Evolutionary conservation across 306 rosid genomes (phyloP).

Genomic region (Hylodesmum podocarpum): DNA sequence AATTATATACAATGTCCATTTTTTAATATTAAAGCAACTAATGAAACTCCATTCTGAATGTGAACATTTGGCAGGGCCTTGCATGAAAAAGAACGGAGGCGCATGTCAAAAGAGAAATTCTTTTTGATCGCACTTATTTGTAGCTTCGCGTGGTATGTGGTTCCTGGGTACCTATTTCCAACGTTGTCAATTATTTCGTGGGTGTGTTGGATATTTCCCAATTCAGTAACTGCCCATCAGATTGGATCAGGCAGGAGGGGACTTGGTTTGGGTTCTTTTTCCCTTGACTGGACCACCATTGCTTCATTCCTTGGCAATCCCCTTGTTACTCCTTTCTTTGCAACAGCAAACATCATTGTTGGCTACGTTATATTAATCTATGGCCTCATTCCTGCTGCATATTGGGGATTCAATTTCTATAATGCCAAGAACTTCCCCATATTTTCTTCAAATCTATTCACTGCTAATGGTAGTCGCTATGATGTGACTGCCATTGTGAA

Average conservation of each 20-base stretch:
- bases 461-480: slow-evolving; percentile 41
- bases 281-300: slow-evolving; percentile 62
- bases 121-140: slow-evolving; percentile 56
- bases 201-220: slow-evolving; percentile 57
- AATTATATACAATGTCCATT: neutral
- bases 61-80: slow-evolving; percentile 43
- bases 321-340: slow-evolving; percentile 59
- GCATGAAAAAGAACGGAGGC: slow-evolving; percentile 54
- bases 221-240: slow-evolving; percentile 59
- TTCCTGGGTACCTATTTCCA: slow-evolving; percentile 58
- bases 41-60: neutral
- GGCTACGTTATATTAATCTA: slow-evolving; percentile 54
- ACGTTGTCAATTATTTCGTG: slow-evolving; percentile 58
- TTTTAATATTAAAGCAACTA: neutral
- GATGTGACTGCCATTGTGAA: slow-evolving; percentile 55
- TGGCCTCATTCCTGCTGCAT: slow-evolving; percentile 45
- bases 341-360: slow-evolving; percentile 44
- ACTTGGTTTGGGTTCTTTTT: slow-evolving; percentile 60
- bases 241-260: slow-evolving; percentile 63
- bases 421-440: slow-evolving; percentile 62
- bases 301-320: slow-evolving; percentile 59
- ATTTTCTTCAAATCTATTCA: slow-evolving; percentile 46
- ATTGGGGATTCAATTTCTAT: slow-evolving; percentile 59
- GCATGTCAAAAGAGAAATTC: slow-evolving; percentile 64
- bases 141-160: slow-evolving; percentile 64